Percentiles rank a stretch among this genome's conserved stretches.
Conservation (phyloP, 345 rosid genomes). For the Populus euphratica region DNA sequence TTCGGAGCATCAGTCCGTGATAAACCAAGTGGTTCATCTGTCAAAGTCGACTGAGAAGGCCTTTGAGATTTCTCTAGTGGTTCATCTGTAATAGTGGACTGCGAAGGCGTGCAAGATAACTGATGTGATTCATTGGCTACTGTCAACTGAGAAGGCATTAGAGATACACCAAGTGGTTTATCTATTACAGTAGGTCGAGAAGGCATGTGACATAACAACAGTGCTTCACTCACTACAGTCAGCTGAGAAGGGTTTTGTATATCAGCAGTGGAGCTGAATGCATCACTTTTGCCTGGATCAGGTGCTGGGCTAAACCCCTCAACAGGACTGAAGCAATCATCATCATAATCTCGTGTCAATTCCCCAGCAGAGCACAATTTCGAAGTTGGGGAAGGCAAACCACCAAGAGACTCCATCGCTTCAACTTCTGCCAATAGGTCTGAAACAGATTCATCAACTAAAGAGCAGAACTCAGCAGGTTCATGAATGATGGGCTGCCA, state of each 20-base stretch:
- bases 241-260: conserved; percentile 35
- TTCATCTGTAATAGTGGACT: conserved; percentile 1
- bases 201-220: conserved; percentile 6
- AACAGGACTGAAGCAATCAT: conserved; percentile 77
- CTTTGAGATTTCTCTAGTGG: background rate
- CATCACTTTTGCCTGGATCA: conserved; percentile 59
- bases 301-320: conserved; percentile 58
- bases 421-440: conserved; percentile 99
- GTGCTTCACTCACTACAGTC: background rate
- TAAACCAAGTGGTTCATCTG: background rate
- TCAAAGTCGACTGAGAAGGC: too few relatives aligned
- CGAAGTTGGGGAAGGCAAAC: conserved; percentile 77
- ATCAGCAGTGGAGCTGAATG: conserved; percentile 71
- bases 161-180: conserved; percentile 3
- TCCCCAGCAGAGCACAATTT: conserved; percentile 43
- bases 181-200: conserved; percentile 1
- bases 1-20: conserved; percentile 24
- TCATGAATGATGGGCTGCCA: conserved; percentile 74
- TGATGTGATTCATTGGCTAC: background rate
- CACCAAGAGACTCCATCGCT: conserved; percentile 87
- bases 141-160: conserved; percentile 1
- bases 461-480: conserved; percentile 51
- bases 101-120: conserved; percentile 19
- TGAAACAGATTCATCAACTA: conserved; percentile 90
- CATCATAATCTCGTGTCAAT: conserved; percentile 56